Evolutionary conservation across 768 basidiomycete genomes (phyloP).

Genomic region (Lactarius akahatsu): DNA sequence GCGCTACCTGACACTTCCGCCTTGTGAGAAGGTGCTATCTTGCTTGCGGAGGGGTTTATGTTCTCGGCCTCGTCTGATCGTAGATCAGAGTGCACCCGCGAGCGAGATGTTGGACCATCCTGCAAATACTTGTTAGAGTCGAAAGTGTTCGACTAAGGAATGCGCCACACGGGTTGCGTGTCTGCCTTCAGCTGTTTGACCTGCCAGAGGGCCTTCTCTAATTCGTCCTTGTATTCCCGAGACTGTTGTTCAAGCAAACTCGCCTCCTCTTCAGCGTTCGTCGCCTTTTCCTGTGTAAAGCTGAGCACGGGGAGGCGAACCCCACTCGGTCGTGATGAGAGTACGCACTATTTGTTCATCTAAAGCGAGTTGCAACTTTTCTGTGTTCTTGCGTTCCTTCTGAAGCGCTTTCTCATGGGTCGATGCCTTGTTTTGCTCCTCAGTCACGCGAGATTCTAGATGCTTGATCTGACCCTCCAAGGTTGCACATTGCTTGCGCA

Average conservation of each 20-base stretch:
- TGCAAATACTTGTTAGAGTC: neutral
- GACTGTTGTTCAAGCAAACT: constrained; percentile 22
- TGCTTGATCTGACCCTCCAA: constrained; percentile 56
- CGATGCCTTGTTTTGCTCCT: constrained; percentile 33
- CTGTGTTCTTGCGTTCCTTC: constrained; percentile 28
- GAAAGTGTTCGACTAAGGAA: neutral
- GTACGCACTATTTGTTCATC: constrained; percentile 16
- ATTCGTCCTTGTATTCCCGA: constrained; percentile 23
- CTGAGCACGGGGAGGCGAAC: neutral
- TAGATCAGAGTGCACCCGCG: constrained; percentile 2
- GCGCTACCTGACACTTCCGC: constrained; percentile 6
- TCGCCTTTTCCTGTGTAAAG: constrained; percentile 32
- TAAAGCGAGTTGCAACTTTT: constrained; percentile 23
- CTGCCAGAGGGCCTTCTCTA: constrained; percentile 32
- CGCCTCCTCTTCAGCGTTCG: constrained; percentile 26
- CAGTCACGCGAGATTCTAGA: constrained; percentile 40
- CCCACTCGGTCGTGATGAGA: neutral
- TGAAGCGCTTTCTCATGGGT: constrained; percentile 27
- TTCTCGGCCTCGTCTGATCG: constrained; percentile 4
- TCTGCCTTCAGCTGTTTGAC: constrained; percentile 13
- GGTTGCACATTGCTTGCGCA: constrained; percentile 53
- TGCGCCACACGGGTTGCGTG: constrained; percentile 8
- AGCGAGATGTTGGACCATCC: constrained; percentile 2
- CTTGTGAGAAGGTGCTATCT: neutral
- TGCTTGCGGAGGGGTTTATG: neutral